Evolutionary conservation across 78 protist species (phyloP).

Genomic region (Tieghemostelium lacteum): DNA sequence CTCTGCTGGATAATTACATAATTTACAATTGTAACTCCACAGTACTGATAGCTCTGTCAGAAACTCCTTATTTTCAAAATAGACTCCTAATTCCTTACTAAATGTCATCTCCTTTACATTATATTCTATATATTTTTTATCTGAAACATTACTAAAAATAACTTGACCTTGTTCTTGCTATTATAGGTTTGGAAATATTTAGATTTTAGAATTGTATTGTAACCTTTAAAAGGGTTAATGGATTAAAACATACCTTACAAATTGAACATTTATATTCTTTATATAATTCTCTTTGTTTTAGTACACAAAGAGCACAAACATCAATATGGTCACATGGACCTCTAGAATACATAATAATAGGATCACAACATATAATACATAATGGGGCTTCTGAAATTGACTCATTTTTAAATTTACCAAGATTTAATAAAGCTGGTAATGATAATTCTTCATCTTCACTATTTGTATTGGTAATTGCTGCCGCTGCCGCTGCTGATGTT

Average conservation of each 20-base stretch:
- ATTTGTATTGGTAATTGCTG: no score
- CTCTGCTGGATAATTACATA: slow-evolving; percentile 17
- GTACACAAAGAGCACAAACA: slow-evolving; percentile 64
- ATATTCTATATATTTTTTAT: slow-evolving; percentile 45
- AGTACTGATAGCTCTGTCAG: slow-evolving; percentile 24
- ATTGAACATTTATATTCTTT: slow-evolving; percentile 76
- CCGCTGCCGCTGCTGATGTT: not conserved
- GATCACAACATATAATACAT: slow-evolving; percentile 74
- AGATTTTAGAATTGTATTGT: not conserved
- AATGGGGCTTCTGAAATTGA: not conserved
- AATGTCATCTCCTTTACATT: not conserved
- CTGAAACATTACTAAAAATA: slow-evolving; percentile 31
- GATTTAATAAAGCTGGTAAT: not conserved
- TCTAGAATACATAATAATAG: slow-evolving; percentile 37
- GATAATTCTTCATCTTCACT: not conserved
- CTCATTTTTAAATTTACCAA: not conserved
- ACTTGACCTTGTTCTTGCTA: slow-evolving; percentile 24
- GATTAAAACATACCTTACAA: slow-evolving; percentile 50
- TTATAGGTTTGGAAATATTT: not conserved
- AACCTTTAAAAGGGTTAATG: no score
- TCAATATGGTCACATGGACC: slow-evolving; percentile 75
- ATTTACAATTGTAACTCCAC: slow-evolving; percentile 43
- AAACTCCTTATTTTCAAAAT: slow-evolving; percentile 7
- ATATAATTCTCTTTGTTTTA: slow-evolving; percentile 72
- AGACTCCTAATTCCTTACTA: not conserved